Evolutionary conservation across 345 rosid genomes (phyloP).

Genomic region (Cochlearia excelsa): DNA sequence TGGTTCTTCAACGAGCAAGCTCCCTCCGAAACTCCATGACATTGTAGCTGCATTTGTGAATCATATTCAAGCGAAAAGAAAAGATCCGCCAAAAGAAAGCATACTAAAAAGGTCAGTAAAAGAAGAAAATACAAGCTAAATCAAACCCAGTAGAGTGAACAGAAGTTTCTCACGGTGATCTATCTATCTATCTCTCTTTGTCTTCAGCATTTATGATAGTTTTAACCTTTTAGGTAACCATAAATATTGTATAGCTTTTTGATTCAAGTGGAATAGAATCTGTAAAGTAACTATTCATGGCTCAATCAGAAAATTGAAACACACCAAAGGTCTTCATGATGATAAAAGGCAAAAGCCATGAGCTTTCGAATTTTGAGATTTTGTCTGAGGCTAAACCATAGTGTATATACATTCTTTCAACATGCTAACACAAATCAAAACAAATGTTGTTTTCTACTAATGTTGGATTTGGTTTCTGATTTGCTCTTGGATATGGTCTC

Average conservation of each 20-base stretch:
- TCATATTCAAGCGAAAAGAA: slow-evolving; percentile 75
- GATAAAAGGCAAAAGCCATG: no score
- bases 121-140: slow-evolving; percentile 41
- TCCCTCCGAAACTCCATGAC: slow-evolving; percentile 70
- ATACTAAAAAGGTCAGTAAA: slow-evolving; percentile 32
- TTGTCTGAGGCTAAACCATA: no score
- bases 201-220: no score
- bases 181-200: no score
- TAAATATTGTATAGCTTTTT: no score
- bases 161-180: background rate
- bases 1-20: slow-evolving; percentile 55
- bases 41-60: slow-evolving; percentile 62
- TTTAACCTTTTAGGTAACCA: no score
- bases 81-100: slow-evolving; percentile 35
- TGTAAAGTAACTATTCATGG: no score
- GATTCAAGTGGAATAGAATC: no score
- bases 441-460: background rate
- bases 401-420: background rate
- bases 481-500: background rate
- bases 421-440: slow-evolving; percentile 7
- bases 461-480: slow-evolving; percentile 1
- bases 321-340: no score
- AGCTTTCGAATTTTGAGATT: no score
- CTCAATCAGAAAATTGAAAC: no score
- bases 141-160: slow-evolving; percentile 3